Evolutionary conservation across 768 basidiomycete genomes (phyloP), one percentile per base, ranked within the genome.

Genomic region (Royoungia palumana): DNA sequence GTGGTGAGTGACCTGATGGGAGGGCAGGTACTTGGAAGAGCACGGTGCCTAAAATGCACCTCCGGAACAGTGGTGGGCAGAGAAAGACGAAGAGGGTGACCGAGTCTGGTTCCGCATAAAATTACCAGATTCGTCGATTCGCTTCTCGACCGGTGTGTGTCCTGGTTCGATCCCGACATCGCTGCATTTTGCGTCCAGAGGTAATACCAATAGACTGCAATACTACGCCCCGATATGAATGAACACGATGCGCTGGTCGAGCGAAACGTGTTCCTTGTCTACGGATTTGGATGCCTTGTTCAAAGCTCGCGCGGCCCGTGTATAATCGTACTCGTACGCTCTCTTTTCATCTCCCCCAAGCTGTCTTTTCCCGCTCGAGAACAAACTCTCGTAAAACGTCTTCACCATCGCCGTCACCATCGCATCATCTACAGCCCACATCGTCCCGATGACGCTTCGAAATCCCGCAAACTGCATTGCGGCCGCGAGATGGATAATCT

Each of bases 391-490:
- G 30, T 64, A 66, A 53, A 64, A 64, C 21, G 49, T 55, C 35
- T n/a, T 37, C 27, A 64, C 63, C 53, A 61, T 57, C 1, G 21
- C 22, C 16, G 19, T 40, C 3, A 41, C 63, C 57, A 58, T 62
- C 30, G 5, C 39, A 5, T 66, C 65, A 36, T 64, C 63, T 28
- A 64, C 65, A 3, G 62, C 57, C 68, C 69, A 68, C 55, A 69
- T 55, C 24, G 71, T 70, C 28, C 67, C 70, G 5, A 72, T 57
- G 16, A 71, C 71, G 27, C 67, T 57, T 20, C 65, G 46, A 39
- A 70, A 72, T 2, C 70, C 70, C 1, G 57, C 49, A 38, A 71
- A 71, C 27, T 67, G 70, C 57, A 72, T 58, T 19, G 61, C 70
- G 2, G 68, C 59, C 2, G 70, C 70, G 7, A 71, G 67, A 25